Base-by-base conservation (phyloP, 805 yeast species). In the Saccharomycopsis lassenensis region DNA sequence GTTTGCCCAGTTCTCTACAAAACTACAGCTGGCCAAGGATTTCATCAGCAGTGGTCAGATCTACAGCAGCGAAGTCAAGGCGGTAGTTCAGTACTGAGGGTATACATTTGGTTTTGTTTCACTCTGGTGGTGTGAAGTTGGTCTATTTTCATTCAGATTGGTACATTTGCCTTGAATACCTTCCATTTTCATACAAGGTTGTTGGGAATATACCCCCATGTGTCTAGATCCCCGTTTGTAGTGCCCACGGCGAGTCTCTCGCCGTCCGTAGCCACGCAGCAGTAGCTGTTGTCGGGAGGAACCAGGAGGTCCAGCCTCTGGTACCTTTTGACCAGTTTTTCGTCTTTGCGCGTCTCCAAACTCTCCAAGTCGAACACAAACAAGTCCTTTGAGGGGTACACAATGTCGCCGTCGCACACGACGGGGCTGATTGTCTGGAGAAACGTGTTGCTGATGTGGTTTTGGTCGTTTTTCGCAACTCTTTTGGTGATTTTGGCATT, bases 341-440 rank as follows among this genome's bases (percentile, higher is more conserved):
- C 18, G 20, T 11, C n/a, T 11, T 29, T 29, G n/a, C 31, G 11
- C 6, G 15, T 29, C 7, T 7, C 18, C 81, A 1, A n/a, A n/a
- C n/a, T n/a, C n/a, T 61, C 52, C 0, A 72, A 59, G 14, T 79
- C 56, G 40, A 65, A 75, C 33, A 79, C 63, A 27, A 76, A 61
- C 1, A 83, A 56, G 45, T 80, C 86, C 3, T 89, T 86, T 0
- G 85, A 75, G 0, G 93, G 89, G 36, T 75, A 73, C 54, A 82
- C 61, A 45, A 79, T 85, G 7, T 50, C 48, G 0, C 53, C 25
- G 12, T n/a, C 11, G n/a, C 25, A 24, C 18, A 44, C 1, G 75
- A 72, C 35, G 71, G 79, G 64, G 17, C 75, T 73, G 1, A 75
- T 57, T 10, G 70, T 66, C 48, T 77, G 85, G 5, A 63, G 52